Evolutionary conservation across 129 eudicot genomes (phyloP).

Genomic region (Ambrosia artemisiifolia): DNA sequence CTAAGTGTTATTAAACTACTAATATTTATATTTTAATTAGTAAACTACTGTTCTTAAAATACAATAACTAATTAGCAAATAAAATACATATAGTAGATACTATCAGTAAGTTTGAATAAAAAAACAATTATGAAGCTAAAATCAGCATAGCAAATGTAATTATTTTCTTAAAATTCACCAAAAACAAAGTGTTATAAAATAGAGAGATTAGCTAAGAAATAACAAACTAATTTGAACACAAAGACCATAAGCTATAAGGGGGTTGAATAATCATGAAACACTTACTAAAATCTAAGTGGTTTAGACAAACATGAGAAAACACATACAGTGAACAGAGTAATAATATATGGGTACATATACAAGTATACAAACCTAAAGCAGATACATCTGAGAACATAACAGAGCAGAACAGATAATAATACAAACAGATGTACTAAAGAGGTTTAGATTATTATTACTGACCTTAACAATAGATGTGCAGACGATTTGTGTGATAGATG

Average conservation of each 20-base stretch:
- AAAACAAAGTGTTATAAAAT: neutral
- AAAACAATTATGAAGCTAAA: neutral
- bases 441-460: neutral
- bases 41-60: too few relatives aligned
- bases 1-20: neutral
- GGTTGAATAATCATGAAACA: neutral
- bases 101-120: neutral
- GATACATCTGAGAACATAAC: neutral
- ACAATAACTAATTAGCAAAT: neutral
- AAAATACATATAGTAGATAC: neutral
- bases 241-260: neutral
- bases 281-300: neutral
- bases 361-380: neutral
- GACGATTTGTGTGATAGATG: neutral
- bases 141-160: neutral
- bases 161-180: too few relatives aligned
- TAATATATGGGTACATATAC: neutral
- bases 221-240: neutral
- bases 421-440: neutral
- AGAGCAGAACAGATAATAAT: neutral
- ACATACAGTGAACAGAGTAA: neutral
- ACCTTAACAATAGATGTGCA: conserved; percentile 11
- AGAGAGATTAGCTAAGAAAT: neutral
- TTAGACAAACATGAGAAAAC: neutral
- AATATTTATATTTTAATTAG: too few relatives aligned